A percentile compares a stretch with the other conserved stretches of the same genome.
phyloP scores from a whole-genome alignment of 2,329 filamentous ascomycete genomes.

The Kalmusia sp. region DNA sequence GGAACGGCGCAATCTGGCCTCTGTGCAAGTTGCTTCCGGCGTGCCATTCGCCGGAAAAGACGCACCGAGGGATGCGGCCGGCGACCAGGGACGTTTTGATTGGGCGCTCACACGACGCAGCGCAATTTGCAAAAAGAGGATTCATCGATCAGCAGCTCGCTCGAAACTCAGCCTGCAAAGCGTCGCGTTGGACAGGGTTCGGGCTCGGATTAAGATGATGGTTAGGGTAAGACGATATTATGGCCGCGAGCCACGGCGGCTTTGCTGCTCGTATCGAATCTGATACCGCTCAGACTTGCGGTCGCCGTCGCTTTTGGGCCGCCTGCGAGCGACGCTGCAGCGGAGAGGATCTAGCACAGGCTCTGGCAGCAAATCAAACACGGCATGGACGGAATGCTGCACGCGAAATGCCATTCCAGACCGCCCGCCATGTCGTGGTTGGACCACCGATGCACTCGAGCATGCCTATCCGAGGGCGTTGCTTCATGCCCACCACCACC shows the following conservation, averaged over 20 bases:
- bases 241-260: conserved; percentile 28
- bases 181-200: conserved; percentile 44
- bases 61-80: conserved; percentile 29
- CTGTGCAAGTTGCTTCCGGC: conserved; percentile 14
- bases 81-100: conserved; percentile 32
- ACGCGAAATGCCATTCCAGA: conserved; percentile 34
- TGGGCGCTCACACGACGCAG: conserved; percentile 36
- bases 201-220: conserved; percentile 42
- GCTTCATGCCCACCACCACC: too few species aligned
- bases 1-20: conserved; percentile 38
- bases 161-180: conserved; percentile 42
- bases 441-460: too few species aligned
- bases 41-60: conserved; percentile 34
- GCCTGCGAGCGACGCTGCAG: conserved; percentile 17
- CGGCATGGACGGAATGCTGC: conserved; percentile 37
- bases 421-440: conserved; percentile 23
- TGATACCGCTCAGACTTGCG: conserved; percentile 26
- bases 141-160: conserved; percentile 43
- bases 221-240: conserved; percentile 44
- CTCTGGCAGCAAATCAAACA: conserved; percentile 32
- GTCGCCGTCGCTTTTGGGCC: conserved; percentile 14
- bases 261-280: conserved; percentile 40
- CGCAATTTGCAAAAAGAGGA: conserved; percentile 40
- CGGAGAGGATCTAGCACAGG: conserved; percentile 8
- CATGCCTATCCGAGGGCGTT: too few species aligned